These are phyloP conservation scores for Aspergillus mulundensis DNA, from an alignment of 495 filamentous ascomycete genomes.

Conservation along the genomic window DNA sequence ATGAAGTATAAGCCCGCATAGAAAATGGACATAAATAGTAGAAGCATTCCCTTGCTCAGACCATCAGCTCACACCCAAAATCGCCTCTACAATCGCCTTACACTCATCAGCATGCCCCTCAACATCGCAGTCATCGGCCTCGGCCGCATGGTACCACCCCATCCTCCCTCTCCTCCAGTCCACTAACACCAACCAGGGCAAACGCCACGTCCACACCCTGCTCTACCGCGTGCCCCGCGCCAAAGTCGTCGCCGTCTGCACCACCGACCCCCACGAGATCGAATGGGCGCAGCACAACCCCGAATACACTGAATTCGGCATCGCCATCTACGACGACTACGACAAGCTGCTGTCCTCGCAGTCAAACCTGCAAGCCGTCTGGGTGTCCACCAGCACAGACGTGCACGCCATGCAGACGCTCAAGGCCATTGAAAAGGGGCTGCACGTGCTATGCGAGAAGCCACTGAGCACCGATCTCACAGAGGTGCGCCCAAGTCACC, in stretches of 20 bases:
- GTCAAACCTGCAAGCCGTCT: constrained; percentile 47
- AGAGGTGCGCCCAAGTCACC: constrained; percentile 31
- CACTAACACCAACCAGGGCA: constrained; percentile 9
- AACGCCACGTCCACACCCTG: constrained; percentile 52
- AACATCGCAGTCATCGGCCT: constrained; percentile 50
- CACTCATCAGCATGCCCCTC: constrained; percentile 14
- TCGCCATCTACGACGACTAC: constrained; percentile 44
- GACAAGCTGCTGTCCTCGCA: constrained; percentile 51
- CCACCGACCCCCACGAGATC: constrained; percentile 44
- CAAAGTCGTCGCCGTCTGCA: constrained; percentile 48
- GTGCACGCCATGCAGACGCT: constrained; percentile 55
- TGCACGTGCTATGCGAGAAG: constrained; percentile 56
- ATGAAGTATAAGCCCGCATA: too few relatives aligned
- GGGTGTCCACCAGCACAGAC: constrained; percentile 48
- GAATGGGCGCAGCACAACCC: constrained; percentile 37
- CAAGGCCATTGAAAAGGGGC: constrained; percentile 49
- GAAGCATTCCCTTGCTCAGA: too few relatives aligned
- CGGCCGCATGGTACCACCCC: constrained; percentile 47
- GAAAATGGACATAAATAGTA: background rate
- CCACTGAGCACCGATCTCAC: constrained; percentile 46
- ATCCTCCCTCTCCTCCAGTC: too few relatives aligned
- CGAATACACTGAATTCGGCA: background rate
- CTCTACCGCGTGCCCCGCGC: constrained; percentile 47
- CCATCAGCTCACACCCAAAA: too few relatives aligned
- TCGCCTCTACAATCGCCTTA: background rate